Conservation (phyloP, 306 rosid genomes). For the Oxytropis ochrocephala region DNA sequence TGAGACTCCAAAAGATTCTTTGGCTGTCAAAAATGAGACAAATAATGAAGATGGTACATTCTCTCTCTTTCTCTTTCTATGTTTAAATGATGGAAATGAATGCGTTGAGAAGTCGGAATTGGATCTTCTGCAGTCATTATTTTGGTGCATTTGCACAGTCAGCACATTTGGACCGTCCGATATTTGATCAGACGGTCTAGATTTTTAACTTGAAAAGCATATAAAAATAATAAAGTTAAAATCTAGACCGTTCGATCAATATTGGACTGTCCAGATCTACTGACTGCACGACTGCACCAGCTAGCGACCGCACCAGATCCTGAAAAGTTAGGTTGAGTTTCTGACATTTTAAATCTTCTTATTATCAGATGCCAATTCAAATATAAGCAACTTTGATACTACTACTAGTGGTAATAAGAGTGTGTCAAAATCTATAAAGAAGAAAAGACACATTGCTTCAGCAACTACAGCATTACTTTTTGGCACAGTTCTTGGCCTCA, state of each 20-base stretch:
- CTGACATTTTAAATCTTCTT: slow-evolving; percentile 12
- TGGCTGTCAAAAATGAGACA: not conserved
- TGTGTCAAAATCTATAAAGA: slow-evolving; percentile 29
- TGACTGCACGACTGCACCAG: too few relatives aligned
- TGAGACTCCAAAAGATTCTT: slow-evolving; percentile 10
- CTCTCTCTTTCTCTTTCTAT: not conserved
- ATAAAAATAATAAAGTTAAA: too few relatives aligned
- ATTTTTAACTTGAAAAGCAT: too few relatives aligned
- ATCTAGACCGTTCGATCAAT: too few relatives aligned
- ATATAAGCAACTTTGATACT: slow-evolving; percentile 14
- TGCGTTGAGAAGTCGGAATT: not conserved
- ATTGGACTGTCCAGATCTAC: too few relatives aligned
- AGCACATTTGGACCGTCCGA: too few relatives aligned
- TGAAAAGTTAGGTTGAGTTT: not conserved
- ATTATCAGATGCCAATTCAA: slow-evolving; percentile 32
- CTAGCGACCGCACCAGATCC: too few relatives aligned
- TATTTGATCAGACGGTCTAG: too few relatives aligned
- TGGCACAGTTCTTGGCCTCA: slow-evolving; percentile 68
- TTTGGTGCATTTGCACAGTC: too few relatives aligned
- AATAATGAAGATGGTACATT: slow-evolving; percentile 32
- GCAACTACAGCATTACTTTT: slow-evolving; percentile 94
- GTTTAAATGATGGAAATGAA: not conserved
- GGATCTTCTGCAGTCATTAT: too few relatives aligned
- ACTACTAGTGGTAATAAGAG: slow-evolving; percentile 3
- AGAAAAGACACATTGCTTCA: slow-evolving; percentile 65